Evolutionary conservation across 306 rosid species (phyloP).

Genomic region (Cucumis hystrix): DNA sequence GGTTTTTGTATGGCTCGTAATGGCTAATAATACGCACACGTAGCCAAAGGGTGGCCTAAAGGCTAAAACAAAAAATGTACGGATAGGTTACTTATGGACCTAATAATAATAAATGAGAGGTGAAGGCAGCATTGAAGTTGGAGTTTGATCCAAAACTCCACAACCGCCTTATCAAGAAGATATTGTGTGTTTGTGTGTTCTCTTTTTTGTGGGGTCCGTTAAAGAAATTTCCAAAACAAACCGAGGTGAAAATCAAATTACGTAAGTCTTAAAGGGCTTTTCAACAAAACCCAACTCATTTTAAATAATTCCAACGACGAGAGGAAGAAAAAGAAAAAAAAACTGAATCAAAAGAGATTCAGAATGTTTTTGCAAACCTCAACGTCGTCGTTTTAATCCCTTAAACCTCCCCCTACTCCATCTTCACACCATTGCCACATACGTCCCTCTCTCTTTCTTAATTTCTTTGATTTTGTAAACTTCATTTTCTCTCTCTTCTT

Average conservation of each 20-base stretch:
- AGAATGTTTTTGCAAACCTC: not conserved
- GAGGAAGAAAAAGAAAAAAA: no score
- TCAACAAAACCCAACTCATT: not conserved
- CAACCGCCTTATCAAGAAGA: not conserved
- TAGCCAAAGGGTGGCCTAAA: no score
- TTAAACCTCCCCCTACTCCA: not conserved
- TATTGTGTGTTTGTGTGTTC: no score
- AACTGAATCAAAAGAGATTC: not conserved
- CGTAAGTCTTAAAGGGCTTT: not conserved
- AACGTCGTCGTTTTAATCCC: not conserved
- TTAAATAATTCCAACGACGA: not conserved
- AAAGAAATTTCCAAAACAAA: not conserved
- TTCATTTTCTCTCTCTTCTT: not conserved
- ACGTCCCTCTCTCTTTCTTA: not conserved
- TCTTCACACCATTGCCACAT: not conserved
- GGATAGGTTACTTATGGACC: no score
- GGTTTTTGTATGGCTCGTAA: no score
- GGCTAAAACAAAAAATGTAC: no score
- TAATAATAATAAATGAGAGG: no score
- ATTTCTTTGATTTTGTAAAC: not conserved
- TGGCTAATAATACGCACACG: no score
- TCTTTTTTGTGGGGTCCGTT: not conserved
- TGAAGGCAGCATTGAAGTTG: not conserved
- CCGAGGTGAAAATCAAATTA: not conserved
- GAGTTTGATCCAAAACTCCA: not conserved